phyloP scores from a whole-genome alignment of 2,329 filamentous ascomycete genomes.

The Alternaria sp. region DNA sequence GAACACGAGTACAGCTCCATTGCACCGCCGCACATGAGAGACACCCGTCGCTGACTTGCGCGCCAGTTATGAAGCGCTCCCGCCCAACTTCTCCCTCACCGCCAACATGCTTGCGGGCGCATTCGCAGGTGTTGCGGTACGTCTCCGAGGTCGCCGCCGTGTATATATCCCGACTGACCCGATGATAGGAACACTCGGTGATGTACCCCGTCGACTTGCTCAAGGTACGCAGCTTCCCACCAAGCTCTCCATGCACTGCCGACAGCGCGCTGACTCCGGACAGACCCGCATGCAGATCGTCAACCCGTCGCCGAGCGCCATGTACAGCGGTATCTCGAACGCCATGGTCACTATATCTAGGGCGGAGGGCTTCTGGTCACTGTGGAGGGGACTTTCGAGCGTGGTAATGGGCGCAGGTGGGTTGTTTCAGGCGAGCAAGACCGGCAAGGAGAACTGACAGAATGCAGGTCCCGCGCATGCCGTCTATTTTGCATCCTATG shows the following conservation, averaged over 20 bases:
- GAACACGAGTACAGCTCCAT: conserved; percentile 50
- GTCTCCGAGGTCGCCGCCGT: conserved; percentile 41
- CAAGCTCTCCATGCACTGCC: not conserved
- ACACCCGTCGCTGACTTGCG: conserved; percentile 29
- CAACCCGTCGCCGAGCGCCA: conserved; percentile 78
- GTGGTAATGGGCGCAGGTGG: conserved; percentile 92
- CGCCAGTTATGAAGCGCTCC: conserved; percentile 84
- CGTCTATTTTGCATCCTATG: conserved; percentile 98
- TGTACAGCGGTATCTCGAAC: conserved; percentile 90
- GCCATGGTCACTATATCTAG: conserved; percentile 91
- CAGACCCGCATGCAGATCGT: conserved; percentile 98
- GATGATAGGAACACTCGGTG: conserved; percentile 85
- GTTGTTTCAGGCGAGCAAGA: conserved; percentile 21
- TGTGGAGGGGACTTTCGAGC: conserved; percentile 97
- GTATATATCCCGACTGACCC: conserved; percentile 27
- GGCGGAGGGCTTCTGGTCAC: conserved; percentile 84
- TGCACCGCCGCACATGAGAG: not conserved
- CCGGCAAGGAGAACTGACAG: conserved; percentile 30
- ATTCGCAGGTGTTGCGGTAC: conserved; percentile 93
- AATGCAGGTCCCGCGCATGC: conserved; percentile 87
- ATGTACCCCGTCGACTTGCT: conserved; percentile 99
- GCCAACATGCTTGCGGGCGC: conserved; percentile 97
- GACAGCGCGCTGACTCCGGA: conserved; percentile 25
- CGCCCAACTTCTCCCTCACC: conserved; percentile 89
- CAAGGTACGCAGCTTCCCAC: conserved; percentile 69